Base-by-base conservation (phyloP, 2,329 filamentous ascomycete species). In the Sporothrix variecibatus region DNA sequence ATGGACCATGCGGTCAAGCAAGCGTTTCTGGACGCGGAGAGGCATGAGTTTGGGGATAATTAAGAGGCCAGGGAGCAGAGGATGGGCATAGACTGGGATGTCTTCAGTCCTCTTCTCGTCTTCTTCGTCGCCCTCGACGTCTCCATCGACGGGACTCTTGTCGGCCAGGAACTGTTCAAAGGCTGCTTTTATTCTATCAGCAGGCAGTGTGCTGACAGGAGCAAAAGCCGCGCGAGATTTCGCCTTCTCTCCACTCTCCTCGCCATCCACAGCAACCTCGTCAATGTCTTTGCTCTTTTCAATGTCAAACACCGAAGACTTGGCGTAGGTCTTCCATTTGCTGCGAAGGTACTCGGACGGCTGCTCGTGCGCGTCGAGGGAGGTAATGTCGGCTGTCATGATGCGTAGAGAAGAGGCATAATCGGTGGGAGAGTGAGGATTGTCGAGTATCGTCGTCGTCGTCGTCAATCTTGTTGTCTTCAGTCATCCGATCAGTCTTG, bases 31-130 rank as follows among this genome's bases (percentile, higher is more conserved):
- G 17, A 93, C 85, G 6, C 84, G 79, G 20, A 88, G 87, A 4
- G 94, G 91, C 11, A 98, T 83, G 9, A 98, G 85, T 34, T 88
- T 87, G 15, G 95, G 95, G 2, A 95, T 84, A 71, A 98, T 88
- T 73, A 93, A 86, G 11, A 99, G 89, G 75, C 95, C 95, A 81
- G 93, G 92, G 67, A 95, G 83, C 38, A 91, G 80, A 1, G 87
- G 85, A 77, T 93, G 89, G 78, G 89, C 88, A 78, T 92, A 91
- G n/a, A 92, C 83, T 6, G 85, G 83, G 17, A 80, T 83, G 56
- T 82, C 80, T 15, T 23, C 8, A 1, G 8, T 20, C n/a, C 11
- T 2, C 43, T 17, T 49, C 43, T 64, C 38, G 51, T 20, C 1
- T 2, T 51, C 20, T 23, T 17, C 17, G 11, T 34, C 51, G 28